Evolutionary conservation across 495 filamentous ascomycete genomes (phyloP).

Genomic region (Penicillium mononematosum): DNA sequence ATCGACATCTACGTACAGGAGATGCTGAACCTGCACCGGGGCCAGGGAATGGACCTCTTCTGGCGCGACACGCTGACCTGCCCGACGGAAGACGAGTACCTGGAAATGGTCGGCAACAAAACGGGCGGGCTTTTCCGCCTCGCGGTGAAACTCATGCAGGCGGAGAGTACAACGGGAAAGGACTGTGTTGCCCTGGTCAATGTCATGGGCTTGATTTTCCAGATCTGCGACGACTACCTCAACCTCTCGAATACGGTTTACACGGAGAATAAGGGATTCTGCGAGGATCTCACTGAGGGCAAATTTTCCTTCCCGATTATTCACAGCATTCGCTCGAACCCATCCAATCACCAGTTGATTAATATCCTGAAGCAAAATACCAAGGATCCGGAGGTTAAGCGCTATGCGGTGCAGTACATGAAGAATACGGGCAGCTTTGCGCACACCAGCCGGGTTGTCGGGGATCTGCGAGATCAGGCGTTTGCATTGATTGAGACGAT

Average conservation of each 20-base stretch:
- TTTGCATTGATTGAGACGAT: constrained; percentile 64
- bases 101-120: constrained; percentile 99
- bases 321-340: constrained; percentile 83
- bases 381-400: constrained; percentile 81
- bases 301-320: constrained; percentile 99
- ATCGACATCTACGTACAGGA: constrained; percentile 85
- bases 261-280: constrained; percentile 87
- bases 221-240: constrained; percentile 95
- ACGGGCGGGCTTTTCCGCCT: constrained; percentile 94
- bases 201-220: constrained; percentile 87
- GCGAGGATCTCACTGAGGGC: constrained; percentile 95
- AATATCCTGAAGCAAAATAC: constrained; percentile 93
- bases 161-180: constrained; percentile 64
- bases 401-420: constrained; percentile 91
- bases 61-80: constrained; percentile 94
- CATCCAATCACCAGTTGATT: constrained; percentile 74
- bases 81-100: constrained; percentile 92
- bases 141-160: constrained; percentile 95
- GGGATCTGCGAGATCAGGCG: constrained; percentile 64
- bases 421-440: constrained; percentile 84
- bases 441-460: constrained; percentile 72
- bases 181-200: constrained; percentile 84
- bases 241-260: constrained; percentile 75
- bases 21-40: constrained; percentile 88
- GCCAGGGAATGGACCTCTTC: constrained; percentile 96